Conservation (phyloP, 2,329 filamentous ascomycete genomes). For the Boeremia exigua region DNA sequence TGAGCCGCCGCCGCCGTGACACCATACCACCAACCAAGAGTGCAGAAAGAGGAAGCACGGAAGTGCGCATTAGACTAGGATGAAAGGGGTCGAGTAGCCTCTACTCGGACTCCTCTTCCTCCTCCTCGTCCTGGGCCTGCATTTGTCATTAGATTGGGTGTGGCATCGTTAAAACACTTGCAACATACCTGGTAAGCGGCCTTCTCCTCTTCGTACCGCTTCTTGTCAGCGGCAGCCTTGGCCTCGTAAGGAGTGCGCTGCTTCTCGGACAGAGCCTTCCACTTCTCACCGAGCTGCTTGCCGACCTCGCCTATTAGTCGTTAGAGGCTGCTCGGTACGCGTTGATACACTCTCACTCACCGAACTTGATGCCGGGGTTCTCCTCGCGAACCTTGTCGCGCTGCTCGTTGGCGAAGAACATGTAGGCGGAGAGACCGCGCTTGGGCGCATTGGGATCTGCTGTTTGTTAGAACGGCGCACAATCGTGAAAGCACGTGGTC, state of each 20-base stretch:
- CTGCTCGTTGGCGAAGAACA: constrained; percentile 99
- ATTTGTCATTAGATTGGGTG: constrained; percentile 19
- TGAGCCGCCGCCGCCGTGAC: constrained; percentile 28
- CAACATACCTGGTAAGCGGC: constrained; percentile 64
- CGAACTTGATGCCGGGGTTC: constrained; percentile 97
- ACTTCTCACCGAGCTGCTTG: constrained; percentile 97
- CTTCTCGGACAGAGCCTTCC: constrained; percentile 95
- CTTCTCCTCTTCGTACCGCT: constrained; percentile 99
- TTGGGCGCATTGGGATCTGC: constrained; percentile 96
- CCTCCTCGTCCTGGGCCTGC: constrained; percentile 38
- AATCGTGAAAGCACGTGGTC: constrained; percentile 21
- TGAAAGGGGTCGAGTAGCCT: constrained; percentile 15
- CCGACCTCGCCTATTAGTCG: constrained; percentile 80
- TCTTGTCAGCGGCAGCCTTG: constrained; percentile 97
- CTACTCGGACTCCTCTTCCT: constrained; percentile 52
- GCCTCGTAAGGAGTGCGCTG: constrained; percentile 93
- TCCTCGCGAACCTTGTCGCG: constrained; percentile 97
- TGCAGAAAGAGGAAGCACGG: constrained; percentile 22
- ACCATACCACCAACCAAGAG: constrained; percentile 31
- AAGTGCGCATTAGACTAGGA: constrained; percentile 15
- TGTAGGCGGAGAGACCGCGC: constrained; percentile 99
- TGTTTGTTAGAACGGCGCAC: constrained; percentile 12
- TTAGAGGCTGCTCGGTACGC: constrained; percentile 22
- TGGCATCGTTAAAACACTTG: not conserved
- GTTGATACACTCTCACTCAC: constrained; percentile 56